Evolutionary conservation across 345 rosid genomes (phyloP).

Genomic region (Stellera chamaejasme): DNA sequence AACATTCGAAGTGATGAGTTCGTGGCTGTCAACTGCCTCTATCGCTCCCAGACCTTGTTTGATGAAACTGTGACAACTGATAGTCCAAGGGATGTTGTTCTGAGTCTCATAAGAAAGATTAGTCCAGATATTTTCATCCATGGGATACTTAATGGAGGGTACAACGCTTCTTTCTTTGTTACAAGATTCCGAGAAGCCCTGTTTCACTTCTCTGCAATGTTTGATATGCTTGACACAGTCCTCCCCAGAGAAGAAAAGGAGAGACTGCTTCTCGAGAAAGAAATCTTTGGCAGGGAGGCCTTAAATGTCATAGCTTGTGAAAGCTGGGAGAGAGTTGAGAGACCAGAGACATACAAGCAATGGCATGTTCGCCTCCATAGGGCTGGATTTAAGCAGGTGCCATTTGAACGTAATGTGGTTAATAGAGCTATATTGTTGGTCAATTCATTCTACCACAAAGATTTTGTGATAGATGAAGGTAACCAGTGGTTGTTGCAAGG

Average conservation of each 20-base stretch:
- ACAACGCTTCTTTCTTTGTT: slow-evolving; percentile 79
- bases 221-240: slow-evolving; percentile 75
- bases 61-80: slow-evolving; percentile 68
- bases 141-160: slow-evolving; percentile 57
- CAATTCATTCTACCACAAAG: slow-evolving; percentile 52
- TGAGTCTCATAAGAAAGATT: slow-evolving; percentile 53
- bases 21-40: slow-evolving; percentile 56
- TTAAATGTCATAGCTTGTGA: slow-evolving; percentile 84
- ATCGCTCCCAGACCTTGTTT: slow-evolving; percentile 60
- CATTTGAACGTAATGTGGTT: slow-evolving; percentile 40
- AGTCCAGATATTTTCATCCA: slow-evolving; percentile 65
- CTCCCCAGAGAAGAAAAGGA: slow-evolving; percentile 69
- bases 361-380: slow-evolving; percentile 69
- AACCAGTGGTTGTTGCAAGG: slow-evolving; percentile 79
- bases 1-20: slow-evolving; percentile 62
- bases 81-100: slow-evolving; percentile 52
- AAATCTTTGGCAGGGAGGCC: slow-evolving; percentile 74
- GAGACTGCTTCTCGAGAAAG: slow-evolving; percentile 70
- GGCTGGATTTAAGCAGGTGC: slow-evolving; percentile 67
- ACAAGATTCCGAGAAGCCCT: slow-evolving; percentile 88
- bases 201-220: slow-evolving; percentile 85
- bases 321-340: slow-evolving; percentile 88
- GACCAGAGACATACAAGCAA: slow-evolving; percentile 95
- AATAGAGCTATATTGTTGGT: slow-evolving; percentile 35
- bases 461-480: slow-evolving; percentile 71